Base-by-base conservation (phyloP, 345 rosid genomes). In the Camelina neglecta region DNA sequence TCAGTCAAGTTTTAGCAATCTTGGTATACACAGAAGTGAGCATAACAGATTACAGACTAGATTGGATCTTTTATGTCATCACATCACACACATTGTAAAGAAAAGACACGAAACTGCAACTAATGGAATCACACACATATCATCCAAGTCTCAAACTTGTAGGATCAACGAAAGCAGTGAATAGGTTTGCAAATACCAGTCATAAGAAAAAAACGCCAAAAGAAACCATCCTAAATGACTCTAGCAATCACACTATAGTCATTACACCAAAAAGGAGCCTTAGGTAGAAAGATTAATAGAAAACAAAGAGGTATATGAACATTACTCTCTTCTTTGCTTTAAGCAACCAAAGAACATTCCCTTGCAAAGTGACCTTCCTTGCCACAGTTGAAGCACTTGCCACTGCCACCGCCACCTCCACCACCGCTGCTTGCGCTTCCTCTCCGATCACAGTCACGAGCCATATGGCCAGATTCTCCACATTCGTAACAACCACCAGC, bases 311-410 rank as follows among this genome's bases (percentile, higher is more conserved):
- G 24, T 11, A 35, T 78, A 72, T 53, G 55, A 69, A 79, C 83
- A 71, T 62, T 75, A 73, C 79, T 53, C 81, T 59, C 65, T 71
- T 61, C 15, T 77, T 73, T 69, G 59, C 58, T 49, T 77, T 16
- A 79, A 69, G 79, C 67, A 61, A 72, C 71, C 11, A 45, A 70
- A 48, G 79, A 72, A 68, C 91, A 85, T 2, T 87, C 89, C 77
- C 84, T 84, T 1, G 87, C 86, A 70, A 87, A 75, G 65, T 87
- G 91, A 29, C 89, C 89, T 10, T 54, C 68, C 10, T 78, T 74
- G 16, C 89, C 87, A 2, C 91, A 87, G 4, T 67, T 80, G 69
- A 80, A 87, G 49, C 90, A 87, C 33, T 42, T 75, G 11, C 45
- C 68, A 35, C 73, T 54, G 0, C 84, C 84, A 13, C 42, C 18